Evolutionary conservation across 139 green algal species (phyloP).

Genomic region (Klebsormidium nitens): DNA sequence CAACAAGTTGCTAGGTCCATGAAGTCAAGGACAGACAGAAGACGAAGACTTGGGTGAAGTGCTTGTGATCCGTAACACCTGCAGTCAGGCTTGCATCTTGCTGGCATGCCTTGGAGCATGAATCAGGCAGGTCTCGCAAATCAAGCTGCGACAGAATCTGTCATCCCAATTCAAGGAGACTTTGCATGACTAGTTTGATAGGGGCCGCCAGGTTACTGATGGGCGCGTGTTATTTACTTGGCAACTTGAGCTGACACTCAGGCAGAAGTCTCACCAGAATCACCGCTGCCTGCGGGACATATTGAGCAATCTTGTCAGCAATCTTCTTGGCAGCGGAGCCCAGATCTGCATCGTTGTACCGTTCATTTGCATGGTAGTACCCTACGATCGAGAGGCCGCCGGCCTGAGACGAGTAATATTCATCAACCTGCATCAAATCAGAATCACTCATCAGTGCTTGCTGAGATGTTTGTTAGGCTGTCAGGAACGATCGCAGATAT

Average conservation of each 20-base stretch:
- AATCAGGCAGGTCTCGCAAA: background rate
- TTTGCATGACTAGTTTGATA: slow-evolving; percentile 4
- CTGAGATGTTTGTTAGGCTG: background rate
- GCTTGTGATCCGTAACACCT: too few species aligned
- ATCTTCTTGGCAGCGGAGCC: slow-evolving; percentile 44
- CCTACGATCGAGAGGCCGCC: slow-evolving; percentile 51
- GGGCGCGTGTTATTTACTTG: too few species aligned
- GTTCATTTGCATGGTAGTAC: slow-evolving; percentile 71
- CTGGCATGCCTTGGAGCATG: background rate
- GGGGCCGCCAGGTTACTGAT: too few species aligned
- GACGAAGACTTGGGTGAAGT: too few species aligned
- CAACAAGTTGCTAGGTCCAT: too few species aligned
- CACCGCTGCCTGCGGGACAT: slow-evolving; percentile 17
- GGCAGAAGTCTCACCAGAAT: slow-evolving; percentile 23
- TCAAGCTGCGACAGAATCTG: background rate
- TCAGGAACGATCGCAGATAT: too few species aligned
- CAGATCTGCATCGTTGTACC: slow-evolving; percentile 52
- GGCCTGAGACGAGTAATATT: background rate
- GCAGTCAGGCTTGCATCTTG: too few species aligned
- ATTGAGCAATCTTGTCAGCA: slow-evolving; percentile 49
- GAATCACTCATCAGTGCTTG: slow-evolving; percentile 14
- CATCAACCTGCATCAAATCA: background rate
- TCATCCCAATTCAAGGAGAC: background rate
- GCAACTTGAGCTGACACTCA: too few species aligned
- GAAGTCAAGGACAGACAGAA: too few species aligned